These are phyloP conservation scores for Imleria badia DNA, from an alignment of 768 basidiomycete genomes.

Conservation along the genomic window DNA sequence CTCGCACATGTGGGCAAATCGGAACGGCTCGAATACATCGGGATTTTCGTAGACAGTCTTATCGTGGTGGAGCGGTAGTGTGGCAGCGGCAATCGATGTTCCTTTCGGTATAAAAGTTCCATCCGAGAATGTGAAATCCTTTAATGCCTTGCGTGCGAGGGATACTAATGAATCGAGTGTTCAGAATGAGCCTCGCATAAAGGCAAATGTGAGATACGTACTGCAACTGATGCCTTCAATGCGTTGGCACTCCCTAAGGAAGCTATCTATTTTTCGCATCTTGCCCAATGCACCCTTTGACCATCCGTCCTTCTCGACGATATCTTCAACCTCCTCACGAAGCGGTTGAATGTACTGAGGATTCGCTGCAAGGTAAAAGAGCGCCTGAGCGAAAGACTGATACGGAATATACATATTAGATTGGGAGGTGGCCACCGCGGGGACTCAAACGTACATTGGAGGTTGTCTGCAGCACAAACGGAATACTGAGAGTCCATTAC, in stretches of 20 bases:
- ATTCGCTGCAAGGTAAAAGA: constrained; percentile 36
- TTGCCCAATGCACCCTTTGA: constrained; percentile 17
- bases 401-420: not conserved
- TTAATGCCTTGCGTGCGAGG: constrained; percentile 33
- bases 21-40: constrained; percentile 8
- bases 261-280: constrained; percentile 41
- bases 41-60: constrained; percentile 27
- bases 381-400: constrained; percentile 33
- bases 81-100: constrained; percentile 21
- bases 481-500: not conserved
- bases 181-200: constrained; percentile 14
- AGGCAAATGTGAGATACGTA: constrained; percentile 15
- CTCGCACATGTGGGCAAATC: constrained; percentile 25
- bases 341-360: constrained; percentile 35
- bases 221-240: constrained; percentile 15
- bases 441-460: constrained; percentile 10
- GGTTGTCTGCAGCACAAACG: constrained; percentile 14
- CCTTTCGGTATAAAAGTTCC: constrained; percentile 39
- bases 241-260: constrained; percentile 21
- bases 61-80: constrained; percentile 22
- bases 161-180: constrained; percentile 14
- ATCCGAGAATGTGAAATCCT: constrained; percentile 37
- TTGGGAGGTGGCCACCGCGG: not conserved
- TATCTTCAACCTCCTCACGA: constrained; percentile 21
- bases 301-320: constrained; percentile 3